These are phyloP conservation scores for Metarhizium guizhouense DNA, from an alignment of 2,329 filamentous ascomycete genomes.

Conservation along the genomic window DNA sequence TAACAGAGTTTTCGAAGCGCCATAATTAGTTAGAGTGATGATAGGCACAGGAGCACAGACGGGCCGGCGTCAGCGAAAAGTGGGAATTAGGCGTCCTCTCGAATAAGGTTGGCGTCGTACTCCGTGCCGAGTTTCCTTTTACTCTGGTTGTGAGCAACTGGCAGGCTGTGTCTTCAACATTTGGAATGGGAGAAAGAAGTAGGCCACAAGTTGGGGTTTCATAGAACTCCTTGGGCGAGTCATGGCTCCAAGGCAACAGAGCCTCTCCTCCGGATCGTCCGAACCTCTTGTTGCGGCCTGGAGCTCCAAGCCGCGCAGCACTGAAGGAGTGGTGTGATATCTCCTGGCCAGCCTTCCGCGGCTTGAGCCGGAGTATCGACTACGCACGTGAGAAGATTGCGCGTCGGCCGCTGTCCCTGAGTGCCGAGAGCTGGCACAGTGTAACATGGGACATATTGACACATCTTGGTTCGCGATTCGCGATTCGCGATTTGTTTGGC, in stretches of 20 bases:
- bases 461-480: no score
- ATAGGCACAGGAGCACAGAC: neutral
- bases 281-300: no score
- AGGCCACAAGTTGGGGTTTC: neutral
- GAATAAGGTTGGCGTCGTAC: neutral
- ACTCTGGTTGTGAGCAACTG: neutral
- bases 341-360: neutral
- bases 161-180: neutral
- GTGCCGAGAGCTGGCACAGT: no score
- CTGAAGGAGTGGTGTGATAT: neutral
- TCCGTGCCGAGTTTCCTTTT: neutral
- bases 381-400: no score
- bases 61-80: neutral
- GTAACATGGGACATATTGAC: no score
- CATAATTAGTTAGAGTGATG: neutral
- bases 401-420: no score
- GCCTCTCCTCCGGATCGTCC: no score
- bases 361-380: no score
- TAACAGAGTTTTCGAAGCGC: neutral
- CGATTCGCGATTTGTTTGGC: no score
- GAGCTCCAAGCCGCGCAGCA: neutral
- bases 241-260: no score
- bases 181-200: neutral
- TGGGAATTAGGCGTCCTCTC: neutral
- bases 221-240: no score